phyloP scores from a whole-genome alignment of 192 early-diverging fungal genomes.

The Backusella liffmaniae region DNA sequence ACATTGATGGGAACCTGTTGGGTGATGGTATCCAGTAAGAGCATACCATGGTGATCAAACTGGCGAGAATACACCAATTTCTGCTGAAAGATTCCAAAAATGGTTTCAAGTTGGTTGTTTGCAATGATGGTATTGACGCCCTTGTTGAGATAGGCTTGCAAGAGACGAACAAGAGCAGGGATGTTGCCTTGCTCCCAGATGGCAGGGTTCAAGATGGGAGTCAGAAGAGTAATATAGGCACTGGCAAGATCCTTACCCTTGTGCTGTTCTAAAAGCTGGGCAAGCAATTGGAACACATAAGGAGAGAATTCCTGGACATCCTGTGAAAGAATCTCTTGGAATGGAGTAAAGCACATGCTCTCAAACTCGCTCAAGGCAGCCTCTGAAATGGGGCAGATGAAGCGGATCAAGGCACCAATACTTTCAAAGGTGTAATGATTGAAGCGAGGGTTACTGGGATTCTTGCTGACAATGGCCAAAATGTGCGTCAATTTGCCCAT shows the following conservation, averaged over 20 bases:
- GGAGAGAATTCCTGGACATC: constrained; percentile 92
- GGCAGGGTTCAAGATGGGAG: constrained; percentile 77
- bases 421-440: constrained; percentile 97
- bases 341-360: constrained; percentile 80
- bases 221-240: constrained; percentile 71
- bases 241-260: constrained; percentile 59
- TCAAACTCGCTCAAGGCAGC: constrained; percentile 81
- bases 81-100: constrained; percentile 89
- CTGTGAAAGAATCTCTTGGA: constrained; percentile 81
- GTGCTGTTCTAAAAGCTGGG: constrained; percentile 85
- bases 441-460: constrained; percentile 97
- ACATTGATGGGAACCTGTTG: constrained; percentile 65
- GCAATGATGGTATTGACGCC: constrained; percentile 68
- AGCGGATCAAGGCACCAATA: constrained; percentile 82
- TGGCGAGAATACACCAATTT: constrained; percentile 82
- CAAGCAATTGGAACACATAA: constrained; percentile 95
- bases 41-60: constrained; percentile 86
- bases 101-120: constrained; percentile 69
- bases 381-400: constrained; percentile 72
- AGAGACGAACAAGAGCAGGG: constrained; percentile 87
- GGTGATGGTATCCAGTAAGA: constrained; percentile 76
- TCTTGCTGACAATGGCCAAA: constrained; percentile 81
- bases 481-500: constrained; percentile 76
- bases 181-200: constrained; percentile 95
- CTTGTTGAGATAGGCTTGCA: constrained; percentile 83